These are phyloP conservation scores for Trichoderma lentiforme DNA, from an alignment of 2,329 filamentous ascomycete species.

Conservation along the genomic window DNA sequence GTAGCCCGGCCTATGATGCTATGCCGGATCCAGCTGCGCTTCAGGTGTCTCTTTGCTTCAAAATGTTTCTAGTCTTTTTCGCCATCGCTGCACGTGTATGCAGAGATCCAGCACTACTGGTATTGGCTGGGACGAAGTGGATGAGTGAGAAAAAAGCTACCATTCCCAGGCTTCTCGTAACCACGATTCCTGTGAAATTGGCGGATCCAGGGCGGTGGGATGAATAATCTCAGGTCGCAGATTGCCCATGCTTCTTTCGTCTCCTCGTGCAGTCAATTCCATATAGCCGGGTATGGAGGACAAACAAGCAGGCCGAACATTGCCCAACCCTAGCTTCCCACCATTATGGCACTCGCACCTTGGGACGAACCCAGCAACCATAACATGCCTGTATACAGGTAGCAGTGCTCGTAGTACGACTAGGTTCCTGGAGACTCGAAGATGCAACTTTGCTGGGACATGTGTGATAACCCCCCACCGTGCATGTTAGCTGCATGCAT, in stretches of 20 bases:
- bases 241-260: constrained; percentile 9
- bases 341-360: neutral
- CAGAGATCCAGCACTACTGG: neutral
- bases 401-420: neutral
- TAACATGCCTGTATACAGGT: neutral
- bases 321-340: neutral
- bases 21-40: neutral
- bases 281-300: neutral
- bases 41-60: neutral
- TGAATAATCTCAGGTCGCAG: neutral
- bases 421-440: neutral
- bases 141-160: neutral
- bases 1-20: neutral
- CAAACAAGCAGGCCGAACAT: neutral
- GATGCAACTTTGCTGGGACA: neutral
- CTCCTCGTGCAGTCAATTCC: neutral
- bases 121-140: neutral
- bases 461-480: neutral
- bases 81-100: neutral
- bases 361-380: neutral
- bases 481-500: neutral
- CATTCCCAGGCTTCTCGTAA: neutral
- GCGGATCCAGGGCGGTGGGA: neutral
- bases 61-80: neutral
- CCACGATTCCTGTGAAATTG: neutral